Evolutionary conservation across 805 yeast species (phyloP), one percentile per base, ranked within the genome.

Genomic region (Lachancea waltii): DNA sequence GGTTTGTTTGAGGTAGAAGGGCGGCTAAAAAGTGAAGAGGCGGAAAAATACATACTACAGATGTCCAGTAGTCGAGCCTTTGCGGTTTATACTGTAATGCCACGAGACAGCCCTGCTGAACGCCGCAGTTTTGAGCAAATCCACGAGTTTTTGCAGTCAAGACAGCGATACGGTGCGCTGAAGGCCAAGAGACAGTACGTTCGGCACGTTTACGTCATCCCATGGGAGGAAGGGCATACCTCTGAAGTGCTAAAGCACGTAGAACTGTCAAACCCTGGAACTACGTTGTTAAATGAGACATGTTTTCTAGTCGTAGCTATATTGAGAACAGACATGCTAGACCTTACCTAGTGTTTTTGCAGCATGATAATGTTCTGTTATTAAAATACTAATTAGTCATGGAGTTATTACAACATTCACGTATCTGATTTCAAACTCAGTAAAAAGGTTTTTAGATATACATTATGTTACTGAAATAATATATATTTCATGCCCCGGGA

Each of bases 1-100:
- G 69, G 64, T 22, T 58, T 56, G 6, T 63, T 66, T 17, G 44
- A 54, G 8, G 65, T 58, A 7, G 60, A 58, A 22, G 62, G 61
- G 10, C 44, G 53, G n/a, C 59, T 44, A 30, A 56, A 47, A 37
- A 53, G 19, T 40, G 44, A 40, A 14, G 50, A 53, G 39, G 56
- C 49, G 5, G 42, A 39, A 29, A 45, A 38, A 35, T 42, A 54
- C 51, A 20, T 54, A 33, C 37, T 40, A 23, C 49, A 51, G 42
- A 44, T 53, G 37, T 45, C 46, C 28, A 21, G 43, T 5, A 41
- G 43, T 8, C 44, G 60, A 32, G 37, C 43, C 7, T 44, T 53
- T 15, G 28, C 53, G n/a, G 44, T 45, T 5, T 55, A 46, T 33
- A 46, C 46, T 32, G 11, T 55, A 32, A 31, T 32, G 24, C 48